phyloP scores from a whole-genome alignment of 2,329 filamentous ascomycete species.

The Diplocarpon rosae region DNA sequence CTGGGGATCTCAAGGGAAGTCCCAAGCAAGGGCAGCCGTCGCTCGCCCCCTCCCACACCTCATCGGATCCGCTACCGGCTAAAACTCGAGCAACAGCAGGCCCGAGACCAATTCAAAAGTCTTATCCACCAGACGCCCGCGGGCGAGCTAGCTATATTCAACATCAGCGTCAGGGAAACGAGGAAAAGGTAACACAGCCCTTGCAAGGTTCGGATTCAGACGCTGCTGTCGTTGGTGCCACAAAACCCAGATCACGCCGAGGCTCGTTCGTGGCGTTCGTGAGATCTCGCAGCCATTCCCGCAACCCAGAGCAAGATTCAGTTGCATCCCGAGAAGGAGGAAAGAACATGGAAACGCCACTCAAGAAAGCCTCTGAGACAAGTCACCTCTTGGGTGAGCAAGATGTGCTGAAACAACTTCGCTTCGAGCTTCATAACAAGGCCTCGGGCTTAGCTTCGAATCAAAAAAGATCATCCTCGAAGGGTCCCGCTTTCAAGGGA shows the following conservation, averaged over 20 bases:
- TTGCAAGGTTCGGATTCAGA: constrained; percentile 8
- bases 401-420: constrained; percentile 8
- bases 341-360: background rate
- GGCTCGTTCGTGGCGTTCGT: constrained; percentile 2
- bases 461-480: constrained; percentile 2
- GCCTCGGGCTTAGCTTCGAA: constrained; percentile 2
- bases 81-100: background rate
- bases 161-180: constrained; percentile 9
- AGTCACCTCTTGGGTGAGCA: constrained; percentile 9
- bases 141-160: constrained; percentile 8
- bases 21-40: no score
- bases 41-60: background rate
- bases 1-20: no score
- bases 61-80: background rate
- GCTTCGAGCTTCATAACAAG: constrained; percentile 4
- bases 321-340: background rate
- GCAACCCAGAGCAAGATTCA: constrained; percentile 4
- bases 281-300: constrained; percentile 5
- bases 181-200: constrained; percentile 4
- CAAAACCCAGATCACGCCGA: constrained; percentile 6
- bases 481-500: constrained; percentile 4
- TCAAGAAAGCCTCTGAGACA: no score
- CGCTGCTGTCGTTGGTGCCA: no score
- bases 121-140: constrained; percentile 1
- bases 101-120: background rate